phyloP scores from a whole-genome alignment of 176 grass and related monocot genomes.

The Oryza brachyantha region DNA sequence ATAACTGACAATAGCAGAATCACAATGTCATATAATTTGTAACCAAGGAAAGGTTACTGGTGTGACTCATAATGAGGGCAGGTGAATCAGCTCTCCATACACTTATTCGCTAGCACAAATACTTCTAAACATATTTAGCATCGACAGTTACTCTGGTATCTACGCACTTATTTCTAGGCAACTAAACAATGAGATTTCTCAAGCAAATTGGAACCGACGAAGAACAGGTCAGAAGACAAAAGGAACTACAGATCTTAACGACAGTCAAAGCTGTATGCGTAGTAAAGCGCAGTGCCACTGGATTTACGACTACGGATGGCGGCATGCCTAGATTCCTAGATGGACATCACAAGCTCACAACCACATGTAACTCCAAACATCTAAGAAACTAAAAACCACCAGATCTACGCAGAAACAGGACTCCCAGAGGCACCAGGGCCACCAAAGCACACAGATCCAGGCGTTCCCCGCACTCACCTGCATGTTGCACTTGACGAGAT shows the following conservation, averaged over 20 bases:
- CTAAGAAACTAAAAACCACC: neutral
- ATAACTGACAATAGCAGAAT: neutral
- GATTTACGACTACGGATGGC: neutral
- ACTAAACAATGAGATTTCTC: neutral
- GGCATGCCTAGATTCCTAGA: neutral
- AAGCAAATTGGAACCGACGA: neutral
- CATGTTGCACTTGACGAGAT: conserved; percentile 99
- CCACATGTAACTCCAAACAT: neutral
- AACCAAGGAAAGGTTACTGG: neutral
- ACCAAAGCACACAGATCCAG: conserved; percentile 18
- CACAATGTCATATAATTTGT: neutral
- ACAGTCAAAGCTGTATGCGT: neutral
- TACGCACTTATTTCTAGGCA: neutral
- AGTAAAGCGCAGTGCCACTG: neutral
- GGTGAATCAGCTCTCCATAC: neutral
- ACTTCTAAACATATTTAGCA: neutral
- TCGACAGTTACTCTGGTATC: neutral
- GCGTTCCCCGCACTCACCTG: conserved; percentile 41
- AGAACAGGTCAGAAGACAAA: neutral
- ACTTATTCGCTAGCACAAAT: neutral
- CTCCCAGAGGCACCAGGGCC: neutral
- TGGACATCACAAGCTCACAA: neutral
- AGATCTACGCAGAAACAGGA: conserved; percentile 25
- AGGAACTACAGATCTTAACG: neutral
- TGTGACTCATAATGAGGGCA: neutral